Evolutionary conservation across 345 rosid genomes (phyloP), one percentile per base, ranked within the genome.

Genomic region (Camelina laxa): DNA sequence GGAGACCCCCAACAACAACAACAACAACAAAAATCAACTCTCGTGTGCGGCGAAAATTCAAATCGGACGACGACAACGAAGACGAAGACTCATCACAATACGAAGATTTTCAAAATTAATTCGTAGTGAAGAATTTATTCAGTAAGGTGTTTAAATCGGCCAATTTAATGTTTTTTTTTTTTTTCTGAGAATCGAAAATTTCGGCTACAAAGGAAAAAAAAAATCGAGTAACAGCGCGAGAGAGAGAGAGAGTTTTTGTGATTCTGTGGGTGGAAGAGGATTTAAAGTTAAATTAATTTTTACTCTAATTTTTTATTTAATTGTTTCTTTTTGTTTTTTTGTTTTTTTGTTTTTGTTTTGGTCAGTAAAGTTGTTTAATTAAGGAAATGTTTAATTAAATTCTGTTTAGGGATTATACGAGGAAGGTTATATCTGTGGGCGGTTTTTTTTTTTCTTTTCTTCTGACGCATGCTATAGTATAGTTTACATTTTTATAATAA

Each of bases 361-460:
- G 36, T 38, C 41, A 38, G 4, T 38, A 9, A 9, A 38, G 10
- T 38, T 38, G 13, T 38, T 42, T 44, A 54, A 21, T 55, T 69
- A 4, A 41, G 3, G 12, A 42, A 64, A 70, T 13, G 1, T 62
- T 44, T 33, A 53, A 49, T 49, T 65, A 22, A 61, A 15, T 35
- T 22, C 60, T 65, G 16, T 10, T 69, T 58, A 65, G 56, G 72
- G 78, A 2, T 19, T 79, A 79, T 74, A 74, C 79, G 75, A 73
- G 82, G 78, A 73, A 79, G 78, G 82, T 68, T 30, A 3, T 38
- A 73, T 61, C 75, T 50, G 33, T 21, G 15, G 11, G 33, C 15
- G 15, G 11, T 3, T 33, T 33, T 8, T 9, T 38, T 8, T 1
- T 9, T 3, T 33, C 9, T 8, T 9, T 38, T 13, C 1, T 9